Evolutionary conservation across 2,329 filamentous ascomycete species (phyloP), one percentile per base, ranked within the genome.

Genomic region (Cladosporium phlei): DNA sequence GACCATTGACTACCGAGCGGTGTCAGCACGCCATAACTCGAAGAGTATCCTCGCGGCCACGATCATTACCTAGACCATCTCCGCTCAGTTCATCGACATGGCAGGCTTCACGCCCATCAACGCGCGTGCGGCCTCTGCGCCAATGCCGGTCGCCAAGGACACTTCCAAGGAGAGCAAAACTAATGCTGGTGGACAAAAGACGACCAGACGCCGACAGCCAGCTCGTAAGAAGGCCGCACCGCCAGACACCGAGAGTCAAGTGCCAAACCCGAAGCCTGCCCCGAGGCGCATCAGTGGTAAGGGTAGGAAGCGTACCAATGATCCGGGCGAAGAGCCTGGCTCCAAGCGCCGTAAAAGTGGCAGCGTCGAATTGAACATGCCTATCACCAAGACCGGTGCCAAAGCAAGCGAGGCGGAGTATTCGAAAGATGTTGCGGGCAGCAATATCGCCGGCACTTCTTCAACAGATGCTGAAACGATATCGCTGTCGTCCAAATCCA

Each of bases 31-130:
- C n/a, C n/a, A n/a, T n/a, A n/a, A n/a, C n/a, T n/a, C n/a, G n/a
- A n/a, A n/a, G n/a, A n/a, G n/a, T n/a, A n/a, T n/a, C n/a, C n/a
- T n/a, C n/a, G n/a, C n/a, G n/a, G n/a, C n/a, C n/a, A n/a, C n/a
- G n/a, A n/a, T n/a, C n/a, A n/a, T n/a, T n/a, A n/a, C n/a, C n/a
- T n/a, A n/a, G n/a, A n/a, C n/a, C n/a, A n/a, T n/a, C n/a, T n/a
- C n/a, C n/a, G n/a, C n/a, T n/a, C n/a, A n/a, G n/a, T 14, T 12
- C 8, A 19, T 25, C 28, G 25, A 14, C 12, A 47, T 47, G 45
- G 29, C 45, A 21, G 51, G 42, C 14, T 58, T 58, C 45, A 58
- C 56, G 10, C 34, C 56, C 27, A 58, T 57, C 47, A 57, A 57
- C 30, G 22, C 48, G 16, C 30, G 17, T 7, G 27, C 38, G 7